Conservation (phyloP, 2,329 filamentous ascomycete species). For the Paecilomyces formosus region DNA sequence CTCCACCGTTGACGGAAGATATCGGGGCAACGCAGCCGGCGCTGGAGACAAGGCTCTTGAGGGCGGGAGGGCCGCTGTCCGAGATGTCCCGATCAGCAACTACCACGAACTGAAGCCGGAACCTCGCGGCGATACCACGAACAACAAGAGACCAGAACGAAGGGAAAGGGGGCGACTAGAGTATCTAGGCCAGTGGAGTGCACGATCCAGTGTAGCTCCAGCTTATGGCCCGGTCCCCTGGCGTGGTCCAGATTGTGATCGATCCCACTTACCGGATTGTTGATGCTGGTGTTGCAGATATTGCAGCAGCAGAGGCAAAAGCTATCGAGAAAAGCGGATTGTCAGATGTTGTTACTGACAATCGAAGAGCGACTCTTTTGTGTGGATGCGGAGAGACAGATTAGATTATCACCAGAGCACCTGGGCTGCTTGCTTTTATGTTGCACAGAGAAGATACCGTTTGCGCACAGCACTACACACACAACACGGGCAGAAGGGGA, state of each 20-base stretch:
- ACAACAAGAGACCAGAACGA: not conserved
- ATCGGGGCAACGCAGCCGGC: constrained; percentile 22
- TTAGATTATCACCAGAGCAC: not conserved
- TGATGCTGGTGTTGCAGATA: too few relatives aligned
- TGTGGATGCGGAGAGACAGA: not conserved
- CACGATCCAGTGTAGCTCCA: too few relatives aligned
- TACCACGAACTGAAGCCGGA: constrained; percentile 17
- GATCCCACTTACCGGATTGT: too few relatives aligned
- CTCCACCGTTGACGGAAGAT: constrained; percentile 35
- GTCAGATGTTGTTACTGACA: too few relatives aligned
- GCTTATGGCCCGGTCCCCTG: too few relatives aligned
- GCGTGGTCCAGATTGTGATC: too few relatives aligned
- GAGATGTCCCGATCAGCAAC: constrained; percentile 21
- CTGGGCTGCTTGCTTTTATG: not conserved
- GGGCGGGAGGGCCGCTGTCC: constrained; percentile 16
- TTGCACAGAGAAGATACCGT: not conserved
- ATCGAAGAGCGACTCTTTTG: too few relatives aligned
- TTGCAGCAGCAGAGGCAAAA: too few relatives aligned
- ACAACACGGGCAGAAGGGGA: not conserved
- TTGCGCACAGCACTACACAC: not conserved
- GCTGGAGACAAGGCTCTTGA: constrained; percentile 14
- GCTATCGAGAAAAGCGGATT: too few relatives aligned
- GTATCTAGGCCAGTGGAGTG: not conserved
- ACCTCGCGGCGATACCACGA: not conserved
- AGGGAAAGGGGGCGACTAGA: not conserved